These are phyloP conservation scores for Yueomyces sp. DNA, from an alignment of 1,139 yeast genomes.

Conservation along the genomic window DNA sequence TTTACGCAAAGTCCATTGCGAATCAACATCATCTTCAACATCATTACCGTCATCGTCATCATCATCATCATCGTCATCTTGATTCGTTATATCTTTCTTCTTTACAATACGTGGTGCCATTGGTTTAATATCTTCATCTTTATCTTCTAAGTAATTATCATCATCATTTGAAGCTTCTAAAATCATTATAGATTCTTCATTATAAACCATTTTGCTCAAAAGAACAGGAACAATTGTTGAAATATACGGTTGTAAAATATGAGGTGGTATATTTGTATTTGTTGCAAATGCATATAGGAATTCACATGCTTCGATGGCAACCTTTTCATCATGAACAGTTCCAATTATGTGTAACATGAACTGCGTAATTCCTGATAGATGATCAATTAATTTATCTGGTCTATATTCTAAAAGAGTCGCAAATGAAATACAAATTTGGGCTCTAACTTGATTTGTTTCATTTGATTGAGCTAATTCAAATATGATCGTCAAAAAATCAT, in stretches of 20 bases:
- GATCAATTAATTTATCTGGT: constrained; percentile 72
- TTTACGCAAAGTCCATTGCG: constrained; percentile 82
- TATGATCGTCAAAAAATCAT: constrained; percentile 48
- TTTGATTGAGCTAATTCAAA: constrained; percentile 53
- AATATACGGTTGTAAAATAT: constrained; percentile 44
- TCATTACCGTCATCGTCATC: constrained; percentile 23
- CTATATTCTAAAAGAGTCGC: constrained; percentile 60
- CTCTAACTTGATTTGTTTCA: constrained; percentile 45
- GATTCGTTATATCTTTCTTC: constrained; percentile 23
- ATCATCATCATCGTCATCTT: constrained; percentile 29
- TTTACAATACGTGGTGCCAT: constrained; percentile 58
- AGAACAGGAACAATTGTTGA: constrained; percentile 59
- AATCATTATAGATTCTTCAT: constrained; percentile 64
- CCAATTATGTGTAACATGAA: constrained; percentile 73
- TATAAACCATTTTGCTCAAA: constrained; percentile 74
- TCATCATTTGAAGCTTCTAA: constrained; percentile 60
- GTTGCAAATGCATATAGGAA: constrained; percentile 71
- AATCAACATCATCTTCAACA: constrained; percentile 26
- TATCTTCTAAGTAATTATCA: constrained; percentile 57
- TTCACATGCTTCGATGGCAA: constrained; percentile 88
- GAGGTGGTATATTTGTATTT: constrained; percentile 37
- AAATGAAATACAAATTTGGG: constrained; percentile 70
- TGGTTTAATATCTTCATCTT: constrained; percentile 80
- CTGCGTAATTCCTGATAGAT: constrained; percentile 71
- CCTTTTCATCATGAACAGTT: constrained; percentile 46